Base-by-base conservation (phyloP, 2,329 filamentous ascomycete species). In the Alternaria gansuensis region DNA sequence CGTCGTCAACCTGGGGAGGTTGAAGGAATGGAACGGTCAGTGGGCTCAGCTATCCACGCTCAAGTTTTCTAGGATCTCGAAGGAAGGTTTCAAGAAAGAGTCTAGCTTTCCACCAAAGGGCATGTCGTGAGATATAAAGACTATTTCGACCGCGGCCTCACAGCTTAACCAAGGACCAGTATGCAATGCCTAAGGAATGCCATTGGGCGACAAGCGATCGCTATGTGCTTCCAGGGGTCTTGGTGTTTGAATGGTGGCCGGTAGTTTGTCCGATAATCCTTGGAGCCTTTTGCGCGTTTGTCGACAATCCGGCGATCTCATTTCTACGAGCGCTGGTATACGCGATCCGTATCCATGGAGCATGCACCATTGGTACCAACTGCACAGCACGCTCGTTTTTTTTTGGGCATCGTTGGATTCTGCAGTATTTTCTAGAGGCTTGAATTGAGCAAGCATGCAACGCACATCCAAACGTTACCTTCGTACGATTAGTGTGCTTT, bases 41-140 rank as follows among this genome's bases (percentile, higher is more conserved):
- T 98, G 94, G 94, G 84, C 90, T 8, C 89, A 90, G 69, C 83
- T 97, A 62, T 87, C 88, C 33, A 89, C 85, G 8, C 76, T 97
- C 66, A 87, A 88, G 59, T 98, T 93, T 84, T 83, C 92, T 60
- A 88, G 92, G 61, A 82, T 97, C 55, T 85, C 85, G 4, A 87
- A 84, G 56, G 82, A 85, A 29, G 92, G 92, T 4, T 80, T 77
- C 11, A 83, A 88, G 62, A 85, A 87, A 69, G 80, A 87, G n/a
- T 90, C 90, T 24, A 89, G 83, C 60, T 97, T 97, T 72, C 94
- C 93, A 21, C 92, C 92, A 0, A 80, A 81, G 54, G 75, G 75
- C 23, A 60, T 76, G 60, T 77, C 75, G 28, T 77, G 71, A 75
- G 65, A 45, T 23, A 33, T 11, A 2, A 5, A 10, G n/a, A 11